A percentile compares a stretch with the other conserved stretches of the same genome.
Conservation (phyloP, 805 yeast species). For the Saturnispora quitensis region DNA sequence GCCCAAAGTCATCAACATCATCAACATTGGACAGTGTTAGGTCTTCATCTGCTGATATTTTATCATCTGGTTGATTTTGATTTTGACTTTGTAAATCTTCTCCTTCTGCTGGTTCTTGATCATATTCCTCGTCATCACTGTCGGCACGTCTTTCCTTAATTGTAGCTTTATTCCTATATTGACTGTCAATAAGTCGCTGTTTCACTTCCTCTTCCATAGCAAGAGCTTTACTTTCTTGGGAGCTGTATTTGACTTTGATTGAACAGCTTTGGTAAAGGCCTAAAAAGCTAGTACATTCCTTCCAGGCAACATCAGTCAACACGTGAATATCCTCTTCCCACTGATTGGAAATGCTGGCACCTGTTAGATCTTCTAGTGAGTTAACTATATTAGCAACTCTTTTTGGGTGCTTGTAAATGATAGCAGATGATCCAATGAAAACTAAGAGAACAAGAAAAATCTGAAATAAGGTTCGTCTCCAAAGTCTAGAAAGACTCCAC, state of each 20-base stretch:
- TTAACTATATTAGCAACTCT: constrained; percentile 1
- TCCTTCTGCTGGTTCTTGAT: neutral
- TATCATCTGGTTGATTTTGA: neutral
- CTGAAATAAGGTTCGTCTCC: constrained; percentile 5
- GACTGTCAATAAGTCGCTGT: neutral
- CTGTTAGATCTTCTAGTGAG: constrained; percentile 4
- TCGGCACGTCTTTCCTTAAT: neutral
- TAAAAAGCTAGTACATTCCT: neutral
- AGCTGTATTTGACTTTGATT: neutral
- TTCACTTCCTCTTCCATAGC: neutral
- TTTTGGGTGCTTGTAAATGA: neutral
- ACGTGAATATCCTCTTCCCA: constrained; percentile 4
- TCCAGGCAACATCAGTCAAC: constrained; percentile 6
- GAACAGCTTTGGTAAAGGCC: neutral
- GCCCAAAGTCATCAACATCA: constrained; percentile 4
- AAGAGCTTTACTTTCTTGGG: neutral
- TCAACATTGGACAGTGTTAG: neutral
- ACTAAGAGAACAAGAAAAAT: neutral
- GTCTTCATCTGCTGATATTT: neutral
- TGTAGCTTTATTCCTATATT: neutral
- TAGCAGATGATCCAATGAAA: neutral
- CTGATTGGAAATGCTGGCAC: constrained; percentile 1
- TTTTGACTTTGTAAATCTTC: neutral
- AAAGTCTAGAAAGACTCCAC: constrained; percentile 2
- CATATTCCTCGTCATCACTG: neutral